phyloP scores from a whole-genome alignment of 352 stramenopile genomes.

The Phytophthora tentaculata region DNA sequence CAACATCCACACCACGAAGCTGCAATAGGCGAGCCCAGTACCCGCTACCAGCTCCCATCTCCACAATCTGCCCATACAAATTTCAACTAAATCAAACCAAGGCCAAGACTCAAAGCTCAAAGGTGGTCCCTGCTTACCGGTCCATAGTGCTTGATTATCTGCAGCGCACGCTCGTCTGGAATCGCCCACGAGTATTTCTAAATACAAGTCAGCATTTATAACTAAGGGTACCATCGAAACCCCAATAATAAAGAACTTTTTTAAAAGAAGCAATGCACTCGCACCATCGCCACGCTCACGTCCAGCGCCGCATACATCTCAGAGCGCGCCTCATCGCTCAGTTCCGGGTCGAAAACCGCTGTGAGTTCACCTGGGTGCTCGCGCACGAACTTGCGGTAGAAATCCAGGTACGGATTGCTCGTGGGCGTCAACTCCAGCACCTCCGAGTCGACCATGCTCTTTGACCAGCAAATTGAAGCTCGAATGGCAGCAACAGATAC shows the following conservation, averaged over 20 bases:
- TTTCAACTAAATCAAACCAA: conserved; percentile 10
- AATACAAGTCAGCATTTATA: conserved; percentile 1
- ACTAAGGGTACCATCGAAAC: conserved; percentile 11
- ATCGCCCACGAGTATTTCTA: conserved; percentile 94
- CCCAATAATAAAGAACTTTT: no score
- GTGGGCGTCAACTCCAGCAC: conserved; percentile 56
- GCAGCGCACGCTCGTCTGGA: conserved; percentile 85
- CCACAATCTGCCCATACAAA: conserved; percentile 71
- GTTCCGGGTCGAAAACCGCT: conserved; percentile 71
- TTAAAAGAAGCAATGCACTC: conserved; percentile 6
- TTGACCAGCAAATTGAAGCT: background rate
- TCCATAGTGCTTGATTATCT: conserved; percentile 92
- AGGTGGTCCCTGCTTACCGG: conserved; percentile 45
- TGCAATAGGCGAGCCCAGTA: conserved; percentile 89
- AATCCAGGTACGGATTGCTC: conserved; percentile 87
- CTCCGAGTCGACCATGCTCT: conserved; percentile 27
- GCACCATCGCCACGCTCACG: conserved; percentile 82
- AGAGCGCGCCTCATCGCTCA: conserved; percentile 69
- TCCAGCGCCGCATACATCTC: conserved; percentile 79
- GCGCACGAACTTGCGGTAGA: conserved; percentile 73
- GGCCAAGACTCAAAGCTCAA: background rate
- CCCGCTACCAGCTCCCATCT: conserved; percentile 91
- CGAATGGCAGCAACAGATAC: conserved; percentile 23
- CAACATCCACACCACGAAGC: conserved; percentile 79
- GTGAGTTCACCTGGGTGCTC: conserved; percentile 64